Conservation (phyloP, 2,329 filamentous ascomycete species). For the Hymenoscyphus occultus region DNA sequence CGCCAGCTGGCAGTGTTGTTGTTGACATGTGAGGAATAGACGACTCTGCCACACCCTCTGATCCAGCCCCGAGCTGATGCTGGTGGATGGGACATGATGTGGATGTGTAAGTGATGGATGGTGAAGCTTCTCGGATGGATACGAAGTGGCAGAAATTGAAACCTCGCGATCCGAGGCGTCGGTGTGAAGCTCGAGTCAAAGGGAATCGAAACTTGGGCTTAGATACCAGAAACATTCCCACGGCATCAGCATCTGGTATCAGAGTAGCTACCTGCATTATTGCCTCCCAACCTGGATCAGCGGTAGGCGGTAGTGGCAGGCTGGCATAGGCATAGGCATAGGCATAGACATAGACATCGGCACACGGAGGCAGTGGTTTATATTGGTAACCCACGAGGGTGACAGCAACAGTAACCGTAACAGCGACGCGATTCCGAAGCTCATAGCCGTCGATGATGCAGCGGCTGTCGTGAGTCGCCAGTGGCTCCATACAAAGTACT, state of each 20-base stretch:
- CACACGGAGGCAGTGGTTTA: not conserved
- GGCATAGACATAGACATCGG: too few relatives aligned
- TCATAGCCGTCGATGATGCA: not conserved
- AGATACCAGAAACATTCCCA: too few relatives aligned
- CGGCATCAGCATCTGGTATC: too few relatives aligned
- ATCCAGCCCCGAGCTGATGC: not conserved
- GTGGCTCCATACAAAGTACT: too few relatives aligned
- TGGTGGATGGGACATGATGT: too few relatives aligned
- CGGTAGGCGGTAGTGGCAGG: too few relatives aligned
- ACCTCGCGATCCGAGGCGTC: conserved; percentile 1
- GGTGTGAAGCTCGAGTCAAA: not conserved
- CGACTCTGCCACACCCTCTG: not conserved
- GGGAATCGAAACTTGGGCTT: not conserved
- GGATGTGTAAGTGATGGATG: too few relatives aligned
- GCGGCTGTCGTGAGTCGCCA: not conserved
- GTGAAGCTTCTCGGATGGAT: not conserved
- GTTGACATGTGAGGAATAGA: conserved; percentile 1
- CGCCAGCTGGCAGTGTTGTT: not conserved
- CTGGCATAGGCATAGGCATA: too few relatives aligned
- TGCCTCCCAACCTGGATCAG: too few relatives aligned
- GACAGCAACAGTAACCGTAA: not conserved
- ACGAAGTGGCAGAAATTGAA: not conserved
- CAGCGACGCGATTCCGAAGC: too few relatives aligned
- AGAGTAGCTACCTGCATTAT: too few relatives aligned
- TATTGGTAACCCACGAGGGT: not conserved